Percentiles rank a stretch among this genome's conserved stretches.
Evolutionary conservation across 176 grass and related monocot species (phyloP).

Genomic region (Oryza meyeriana): DNA sequence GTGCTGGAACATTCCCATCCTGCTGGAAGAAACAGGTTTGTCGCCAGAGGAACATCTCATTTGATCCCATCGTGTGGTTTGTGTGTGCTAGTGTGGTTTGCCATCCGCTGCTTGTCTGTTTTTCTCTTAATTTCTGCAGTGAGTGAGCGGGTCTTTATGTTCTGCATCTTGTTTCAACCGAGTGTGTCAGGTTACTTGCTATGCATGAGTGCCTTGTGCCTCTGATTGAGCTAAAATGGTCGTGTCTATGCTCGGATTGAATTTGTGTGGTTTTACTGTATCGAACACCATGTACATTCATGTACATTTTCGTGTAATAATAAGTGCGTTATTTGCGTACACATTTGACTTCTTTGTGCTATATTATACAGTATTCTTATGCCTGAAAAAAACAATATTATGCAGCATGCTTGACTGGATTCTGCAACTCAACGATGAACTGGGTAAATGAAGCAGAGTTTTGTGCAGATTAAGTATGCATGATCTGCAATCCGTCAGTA

Average conservation of each 20-base stretch:
- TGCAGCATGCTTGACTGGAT: neutral
- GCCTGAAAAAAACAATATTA: neutral
- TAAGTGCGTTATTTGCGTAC: too few relatives aligned
- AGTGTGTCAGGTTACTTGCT: constrained; percentile 2
- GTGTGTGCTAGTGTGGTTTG: neutral
- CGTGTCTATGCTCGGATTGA: neutral
- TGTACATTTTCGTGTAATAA: neutral
- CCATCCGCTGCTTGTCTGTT: neutral
- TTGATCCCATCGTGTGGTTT: constrained; percentile 5
- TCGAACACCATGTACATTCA: neutral
- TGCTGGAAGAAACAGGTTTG: neutral
- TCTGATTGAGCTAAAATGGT: neutral
- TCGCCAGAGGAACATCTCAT: neutral
- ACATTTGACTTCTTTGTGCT: neutral
- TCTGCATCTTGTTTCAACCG: neutral
- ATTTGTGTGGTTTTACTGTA: neutral
- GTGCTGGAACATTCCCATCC: neutral
- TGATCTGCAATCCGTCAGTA: too few relatives aligned
- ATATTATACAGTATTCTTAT: neutral
- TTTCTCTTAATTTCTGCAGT: neutral
- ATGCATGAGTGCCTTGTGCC: neutral
- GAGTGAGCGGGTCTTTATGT: too few relatives aligned
- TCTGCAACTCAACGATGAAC: neutral
- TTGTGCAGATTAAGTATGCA: too few relatives aligned
- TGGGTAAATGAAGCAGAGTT: neutral